phyloP scores from a whole-genome alignment of 768 basidiomycete species.

The Suillus americanus region DNA sequence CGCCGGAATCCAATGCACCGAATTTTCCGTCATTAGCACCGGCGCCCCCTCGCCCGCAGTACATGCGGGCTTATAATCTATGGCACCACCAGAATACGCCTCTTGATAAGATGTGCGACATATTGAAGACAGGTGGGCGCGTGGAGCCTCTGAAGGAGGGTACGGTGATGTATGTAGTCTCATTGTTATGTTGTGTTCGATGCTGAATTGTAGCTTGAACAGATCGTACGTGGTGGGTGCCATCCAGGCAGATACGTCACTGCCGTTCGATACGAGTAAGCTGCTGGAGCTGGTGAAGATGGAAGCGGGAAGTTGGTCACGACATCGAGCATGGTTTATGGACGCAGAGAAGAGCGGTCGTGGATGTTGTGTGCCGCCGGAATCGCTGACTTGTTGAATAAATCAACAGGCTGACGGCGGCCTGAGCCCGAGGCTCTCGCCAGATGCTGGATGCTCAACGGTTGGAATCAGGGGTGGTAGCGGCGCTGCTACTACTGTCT shows the following conservation, averaged over 20 bases:
- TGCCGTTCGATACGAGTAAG: slow-evolving; percentile 36
- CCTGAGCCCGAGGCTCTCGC: not conserved
- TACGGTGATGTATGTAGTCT: slow-evolving; percentile 44
- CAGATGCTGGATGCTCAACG: not conserved
- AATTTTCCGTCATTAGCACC: slow-evolving; percentile 7
- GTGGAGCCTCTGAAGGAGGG: slow-evolving; percentile 43
- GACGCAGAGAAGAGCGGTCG: slow-evolving; percentile 7
- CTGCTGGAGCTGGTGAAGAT: slow-evolving; percentile 38
- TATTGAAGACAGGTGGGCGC: slow-evolving; percentile 29
- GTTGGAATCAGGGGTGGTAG: not conserved
- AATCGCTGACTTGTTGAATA: not conserved
- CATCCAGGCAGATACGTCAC: slow-evolving; percentile 36
- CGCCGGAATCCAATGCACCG: not conserved
- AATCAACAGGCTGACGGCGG: not conserved
- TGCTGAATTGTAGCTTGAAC: not conserved
- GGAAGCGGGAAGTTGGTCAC: slow-evolving; percentile 42
- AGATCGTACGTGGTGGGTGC: slow-evolving; percentile 47
- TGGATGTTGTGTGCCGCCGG: not conserved
- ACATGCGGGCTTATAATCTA: slow-evolving; percentile 44
- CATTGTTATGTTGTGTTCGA: not conserved
- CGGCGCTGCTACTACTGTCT: not conserved
- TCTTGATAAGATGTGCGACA: slow-evolving; percentile 39
- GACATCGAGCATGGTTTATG: slow-evolving; percentile 39
- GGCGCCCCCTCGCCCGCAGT: slow-evolving; percentile 34
- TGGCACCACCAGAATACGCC: slow-evolving; percentile 39